Base-by-base conservation (phyloP, 306 rosid genomes). In the Prunus mira region DNA sequence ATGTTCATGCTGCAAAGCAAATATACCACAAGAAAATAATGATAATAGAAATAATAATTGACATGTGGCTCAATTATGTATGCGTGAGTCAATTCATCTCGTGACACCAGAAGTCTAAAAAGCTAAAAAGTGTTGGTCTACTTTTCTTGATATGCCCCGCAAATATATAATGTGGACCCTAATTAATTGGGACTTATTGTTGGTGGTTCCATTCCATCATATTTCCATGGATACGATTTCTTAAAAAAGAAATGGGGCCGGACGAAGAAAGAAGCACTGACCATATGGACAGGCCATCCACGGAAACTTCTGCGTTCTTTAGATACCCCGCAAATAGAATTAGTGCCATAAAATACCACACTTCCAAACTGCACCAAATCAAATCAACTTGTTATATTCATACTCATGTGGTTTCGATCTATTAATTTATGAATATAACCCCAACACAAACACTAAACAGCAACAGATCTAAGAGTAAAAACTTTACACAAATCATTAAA, bases 261-360 rank as follows among this genome's bases (percentile, higher is more conserved):
- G 30, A 58, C 3, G 30, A 25, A 38, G 9, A 25, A 2, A 28
- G 12, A 18, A 24, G 28, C 10, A 52, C 90, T 82, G n/a, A 91
- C 98, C 97, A 93, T 34, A 93, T 90, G 5, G 97, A 93, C 9
- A 93, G 62, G 3, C 93, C 98, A 67, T 87, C 96, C 9, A 93
- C 96, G 0, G 98, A 88, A 19, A 91, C 79, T 68, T 88, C 88
- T 0, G 98, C 97, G n/a, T 93, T 73, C 83, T 91, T 86, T 3
- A 93, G 76, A 85, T 91, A 91, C 66, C 98, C 97, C 32, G 97
- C 97, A 14, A 91, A 91, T 8, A 91, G 90, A 30, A 90, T 82
- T 41, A 93, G 68, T 0, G 96, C 93, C 96, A 88, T 91, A 17
- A 76, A 93, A 63, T 93, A 91, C 98, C 98, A 93, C 2, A 87